Evolutionary conservation across 2,329 filamentous ascomycete genomes (phyloP), one percentile per base, ranked within the genome.

Genomic region (Pseudocercospora macadamiae): DNA sequence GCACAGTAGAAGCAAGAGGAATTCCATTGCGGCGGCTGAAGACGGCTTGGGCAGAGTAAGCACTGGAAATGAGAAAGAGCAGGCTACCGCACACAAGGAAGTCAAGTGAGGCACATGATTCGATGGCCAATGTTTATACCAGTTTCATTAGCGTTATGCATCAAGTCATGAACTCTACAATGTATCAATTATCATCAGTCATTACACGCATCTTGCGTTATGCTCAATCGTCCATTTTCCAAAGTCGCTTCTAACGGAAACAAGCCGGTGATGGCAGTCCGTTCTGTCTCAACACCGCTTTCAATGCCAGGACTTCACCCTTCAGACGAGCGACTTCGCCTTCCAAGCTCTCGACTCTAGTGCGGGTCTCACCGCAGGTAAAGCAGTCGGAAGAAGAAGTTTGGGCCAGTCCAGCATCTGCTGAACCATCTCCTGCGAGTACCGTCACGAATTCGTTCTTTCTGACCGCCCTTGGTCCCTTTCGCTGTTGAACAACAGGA

Each of bases 261-360:
- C 42, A 47, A 47, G 42, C 23, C 10, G 19, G 19, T 5, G 26
- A 47, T 8, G 42, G 23, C 23, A 49, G 14, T 9, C 66, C 68
- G 47, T 66, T 54, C 45, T 64, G 52, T 25, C 69, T 55, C 54
- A 72, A 37, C 52, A 65, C 55, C 2, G 64, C 61, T 59, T 66
- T 68, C 45, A 72, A 47, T 9, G 62, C 65, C 18, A 67, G 25
- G 1, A 71, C 62, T 54, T 72, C 68, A 14, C 59, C 65, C 51
- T 65, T 70, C 48, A 72, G 53, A 1, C 61, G 23, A n/a, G 62
- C 59, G 10, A 72, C 64, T 37, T 72, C 68, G 10, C 49, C 52
- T 26, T 71, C 66, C 36, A 71, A 45, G 6, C 9, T 51, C 39
- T 58, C 45, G 3, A 71, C 59, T 39, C 62, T 59, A 2, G 55